A percentile compares a stretch with the other conserved stretches of the same genome.
Evolutionary conservation across 805 yeast species (phyloP).

Genomic region (Candida parachauliodes): DNA sequence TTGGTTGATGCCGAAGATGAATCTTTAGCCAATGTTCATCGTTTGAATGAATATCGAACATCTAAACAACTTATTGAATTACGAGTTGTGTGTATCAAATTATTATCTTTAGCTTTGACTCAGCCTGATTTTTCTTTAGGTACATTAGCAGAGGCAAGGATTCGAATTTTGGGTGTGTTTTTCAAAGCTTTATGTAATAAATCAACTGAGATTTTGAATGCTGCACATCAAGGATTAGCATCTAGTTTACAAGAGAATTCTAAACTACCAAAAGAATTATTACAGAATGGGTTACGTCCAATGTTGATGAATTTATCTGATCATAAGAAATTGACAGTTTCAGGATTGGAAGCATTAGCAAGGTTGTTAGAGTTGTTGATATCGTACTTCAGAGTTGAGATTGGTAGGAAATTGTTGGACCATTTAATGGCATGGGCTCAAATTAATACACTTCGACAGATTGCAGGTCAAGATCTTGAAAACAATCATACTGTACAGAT

Average conservation of each 20-base stretch:
- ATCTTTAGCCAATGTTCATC: slow-evolving; percentile 81
- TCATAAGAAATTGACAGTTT: slow-evolving; percentile 82
- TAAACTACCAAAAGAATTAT: slow-evolving; percentile 85
- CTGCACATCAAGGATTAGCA: slow-evolving; percentile 86
- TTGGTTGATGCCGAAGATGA: slow-evolving; percentile 98
- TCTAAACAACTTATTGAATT: slow-evolving; percentile 83
- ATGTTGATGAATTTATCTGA: slow-evolving; percentile 94
- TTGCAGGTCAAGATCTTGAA: slow-evolving; percentile 76
- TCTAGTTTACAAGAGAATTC: slow-evolving; percentile 80
- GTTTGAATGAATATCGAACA: slow-evolving; percentile 81
- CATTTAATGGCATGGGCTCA: slow-evolving; percentile 97
- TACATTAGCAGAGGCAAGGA: slow-evolving; percentile 73
- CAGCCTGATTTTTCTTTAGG: slow-evolving; percentile 79
- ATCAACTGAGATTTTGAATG: slow-evolving; percentile 83
- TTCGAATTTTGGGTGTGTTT: slow-evolving; percentile 85
- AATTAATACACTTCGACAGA: slow-evolving; percentile 67
- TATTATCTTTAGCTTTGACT: slow-evolving; percentile 78
- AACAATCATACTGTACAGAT: slow-evolving; percentile 81
- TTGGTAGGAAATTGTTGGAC: slow-evolving; percentile 87
- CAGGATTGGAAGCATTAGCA: slow-evolving; percentile 89
- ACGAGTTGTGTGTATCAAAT: slow-evolving; percentile 83
- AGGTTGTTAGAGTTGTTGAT: slow-evolving; percentile 79
- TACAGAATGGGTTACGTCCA: slow-evolving; percentile 95
- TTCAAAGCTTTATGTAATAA: slow-evolving; percentile 88
- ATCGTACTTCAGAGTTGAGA: slow-evolving; percentile 93